Evolutionary conservation across 371 early-diverging fungal genomes (phyloP).

Genomic region (Lichtheimia ramosa): DNA sequence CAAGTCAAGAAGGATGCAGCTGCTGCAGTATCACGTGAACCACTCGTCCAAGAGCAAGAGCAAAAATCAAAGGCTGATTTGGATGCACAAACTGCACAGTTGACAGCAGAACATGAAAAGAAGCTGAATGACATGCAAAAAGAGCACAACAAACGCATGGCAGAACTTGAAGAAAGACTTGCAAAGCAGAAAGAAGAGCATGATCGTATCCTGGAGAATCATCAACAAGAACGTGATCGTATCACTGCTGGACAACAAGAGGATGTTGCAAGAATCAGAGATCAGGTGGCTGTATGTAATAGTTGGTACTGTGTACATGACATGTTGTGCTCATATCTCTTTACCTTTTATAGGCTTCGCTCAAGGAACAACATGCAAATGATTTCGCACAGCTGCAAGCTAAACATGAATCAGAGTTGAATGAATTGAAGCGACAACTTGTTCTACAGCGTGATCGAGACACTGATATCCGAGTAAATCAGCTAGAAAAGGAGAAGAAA

Average conservation of each 20-base stretch:
- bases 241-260: conserved; percentile 19
- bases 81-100: too few relatives aligned
- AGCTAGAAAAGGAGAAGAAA: neutral
- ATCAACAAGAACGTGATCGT: conserved; percentile 4
- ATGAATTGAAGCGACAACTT: conserved; percentile 18
- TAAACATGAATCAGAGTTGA: conserved; percentile 18
- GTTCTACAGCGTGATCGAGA: conserved; percentile 12
- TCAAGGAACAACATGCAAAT: conserved; percentile 25
- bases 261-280: conserved; percentile 26
- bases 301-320: conserved; percentile 2
- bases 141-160: conserved; percentile 25
- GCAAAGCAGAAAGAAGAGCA: conserved; percentile 17
- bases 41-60: too few relatives aligned
- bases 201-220: conserved; percentile 20
- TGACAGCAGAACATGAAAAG: conserved; percentile 18
- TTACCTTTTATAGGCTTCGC: conserved; percentile 8
- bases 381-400: conserved; percentile 12
- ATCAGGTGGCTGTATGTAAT: conserved; percentile 29
- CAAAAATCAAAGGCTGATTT: neutral
- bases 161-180: conserved; percentile 24
- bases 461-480: neutral
- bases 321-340: neutral
- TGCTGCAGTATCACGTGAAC: neutral
- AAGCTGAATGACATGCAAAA: conserved; percentile 32
- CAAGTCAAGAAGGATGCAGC: neutral